Evolutionary conservation across 208 protist species (phyloP), one percentile per base, ranked within the genome.

Genomic region (Trypanosoma caninum): DNA sequence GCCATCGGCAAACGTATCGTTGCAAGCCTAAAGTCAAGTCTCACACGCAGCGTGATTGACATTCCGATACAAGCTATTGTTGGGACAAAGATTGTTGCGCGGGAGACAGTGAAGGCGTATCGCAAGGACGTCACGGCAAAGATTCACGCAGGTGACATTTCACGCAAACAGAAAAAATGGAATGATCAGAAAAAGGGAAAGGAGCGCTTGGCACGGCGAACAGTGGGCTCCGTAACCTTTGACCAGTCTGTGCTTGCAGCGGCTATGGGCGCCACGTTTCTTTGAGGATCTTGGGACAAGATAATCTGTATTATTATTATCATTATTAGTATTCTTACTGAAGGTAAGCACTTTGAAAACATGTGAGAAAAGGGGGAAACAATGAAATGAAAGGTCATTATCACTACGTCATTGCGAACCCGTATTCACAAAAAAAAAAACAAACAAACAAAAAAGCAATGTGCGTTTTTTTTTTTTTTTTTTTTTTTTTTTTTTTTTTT

Each of bases 131-230:
- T 98, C 3, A 97, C 93, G 4, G 84, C 87, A 23, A 97, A 97
- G 61, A 97, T 94, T 47, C 94, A 97, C 80, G 97, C 96, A 35
- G 97, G 97, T 47, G 97, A 99, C 64, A 91, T 98, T 37, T 95
- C 95, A 18, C 82, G 97, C 35, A 98, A 98, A 67, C 77, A 88
- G 68, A 99, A 99, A 76, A 91, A 98, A 57, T 92, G 98, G 72
- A 87, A 92, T 35, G 97, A 98, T 65, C 97, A 99, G 79, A 98
- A 98, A 65, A 97, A 98, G 74, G 96, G 96, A 50, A 99, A 99
- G 75, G 96, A 98, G 71, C 73, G 85, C 55, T 98, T 98, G 93
- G 95, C 95, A 57, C 73, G 82, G n/a, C 68, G 90, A 5, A 85
- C 68, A 40, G 78, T 99, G 13, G 97, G 95, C 27, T 87, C 78